A percentile compares a stretch with the other conserved stretches of the same genome.
These are phyloP conservation scores for Begonia loranthoides DNA, from an alignment of 306 rosid species.

Conservation along the genomic window DNA sequence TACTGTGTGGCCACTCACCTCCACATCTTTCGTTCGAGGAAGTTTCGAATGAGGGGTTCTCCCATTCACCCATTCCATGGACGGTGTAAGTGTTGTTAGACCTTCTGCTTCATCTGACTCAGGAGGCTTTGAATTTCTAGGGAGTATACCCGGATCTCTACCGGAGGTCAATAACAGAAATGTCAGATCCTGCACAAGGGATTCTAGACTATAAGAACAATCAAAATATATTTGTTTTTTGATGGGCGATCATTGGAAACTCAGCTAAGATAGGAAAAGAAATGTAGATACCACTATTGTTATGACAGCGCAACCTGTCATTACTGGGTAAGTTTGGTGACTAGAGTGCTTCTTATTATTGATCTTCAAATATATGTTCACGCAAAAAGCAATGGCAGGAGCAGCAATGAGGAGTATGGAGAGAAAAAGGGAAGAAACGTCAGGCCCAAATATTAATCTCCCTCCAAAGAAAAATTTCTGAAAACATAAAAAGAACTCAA, in stretches of 20 bases:
- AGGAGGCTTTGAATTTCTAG: constrained; percentile 71
- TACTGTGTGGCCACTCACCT: constrained; percentile 57
- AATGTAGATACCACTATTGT: constrained; percentile 41
- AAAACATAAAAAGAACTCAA: constrained; percentile 16
- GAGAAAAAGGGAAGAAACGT: constrained; percentile 59
- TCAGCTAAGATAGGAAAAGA: too few species aligned
- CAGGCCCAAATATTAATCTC: constrained; percentile 91
- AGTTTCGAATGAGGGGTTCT: constrained; percentile 72
- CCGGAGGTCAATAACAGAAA: constrained; percentile 75
- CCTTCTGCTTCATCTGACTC: constrained; percentile 54
- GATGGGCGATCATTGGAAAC: background rate
- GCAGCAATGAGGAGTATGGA: constrained; percentile 47
- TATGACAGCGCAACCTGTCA: constrained; percentile 32
- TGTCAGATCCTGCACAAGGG: constrained; percentile 58
- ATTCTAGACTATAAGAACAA: constrained; percentile 18
- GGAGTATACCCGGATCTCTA: constrained; percentile 93
- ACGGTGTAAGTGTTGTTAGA: constrained; percentile 57
- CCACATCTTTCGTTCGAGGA: constrained; percentile 75
- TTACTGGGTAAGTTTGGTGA: constrained; percentile 34
- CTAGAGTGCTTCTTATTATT: constrained; percentile 6
- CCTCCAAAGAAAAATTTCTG: constrained; percentile 85
- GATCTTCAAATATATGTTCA: constrained; percentile 34
- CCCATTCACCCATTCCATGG: constrained; percentile 95
- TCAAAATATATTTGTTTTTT: background rate
- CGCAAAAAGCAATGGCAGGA: constrained; percentile 68